A percentile compares a stretch with the other conserved stretches of the same genome.
Evolutionary conservation across 352 stramenopile species (phyloP).

Genomic region (Porosira glacialis): DNA sequence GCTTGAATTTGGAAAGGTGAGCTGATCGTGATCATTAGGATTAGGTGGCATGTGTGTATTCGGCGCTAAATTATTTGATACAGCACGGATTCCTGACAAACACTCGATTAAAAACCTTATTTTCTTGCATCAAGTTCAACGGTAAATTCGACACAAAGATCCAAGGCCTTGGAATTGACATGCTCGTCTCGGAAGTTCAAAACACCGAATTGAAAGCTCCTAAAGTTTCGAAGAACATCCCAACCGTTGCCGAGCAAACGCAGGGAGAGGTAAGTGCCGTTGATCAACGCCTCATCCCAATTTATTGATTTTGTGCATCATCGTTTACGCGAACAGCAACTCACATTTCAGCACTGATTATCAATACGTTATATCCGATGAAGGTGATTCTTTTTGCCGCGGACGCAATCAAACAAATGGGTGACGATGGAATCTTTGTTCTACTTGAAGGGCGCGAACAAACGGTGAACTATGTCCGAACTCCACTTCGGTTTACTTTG

Average conservation of each 20-base stretch:
- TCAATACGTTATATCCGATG: no score
- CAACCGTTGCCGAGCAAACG: constrained; percentile 70
- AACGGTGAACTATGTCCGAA: constrained; percentile 79
- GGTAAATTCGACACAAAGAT: constrained; percentile 77
- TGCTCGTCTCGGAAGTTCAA: constrained; percentile 69
- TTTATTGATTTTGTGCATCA: no score
- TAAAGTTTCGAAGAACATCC: constrained; percentile 77
- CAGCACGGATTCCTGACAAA: no score
- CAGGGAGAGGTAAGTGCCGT: no score
- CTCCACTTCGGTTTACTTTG: constrained; percentile 69
- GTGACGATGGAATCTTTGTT: constrained; percentile 67
- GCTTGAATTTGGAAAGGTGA: constrained; percentile 75
- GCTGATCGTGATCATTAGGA: no score
- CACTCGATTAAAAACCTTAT: not conserved
- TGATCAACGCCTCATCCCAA: no score
- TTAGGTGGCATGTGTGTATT: no score
- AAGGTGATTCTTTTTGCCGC: constrained; percentile 78
- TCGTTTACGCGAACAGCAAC: no score
- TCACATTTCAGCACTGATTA: no score
- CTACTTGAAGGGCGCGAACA: constrained; percentile 77
- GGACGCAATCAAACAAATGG: constrained; percentile 63
- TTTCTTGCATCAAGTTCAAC: constrained; percentile 40
- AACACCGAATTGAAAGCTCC: constrained; percentile 77
- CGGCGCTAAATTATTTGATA: no score
- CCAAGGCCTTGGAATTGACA: constrained; percentile 65